Conservation (phyloP, 257 asterid species). For the Ocimum tenuiflorum region DNA sequence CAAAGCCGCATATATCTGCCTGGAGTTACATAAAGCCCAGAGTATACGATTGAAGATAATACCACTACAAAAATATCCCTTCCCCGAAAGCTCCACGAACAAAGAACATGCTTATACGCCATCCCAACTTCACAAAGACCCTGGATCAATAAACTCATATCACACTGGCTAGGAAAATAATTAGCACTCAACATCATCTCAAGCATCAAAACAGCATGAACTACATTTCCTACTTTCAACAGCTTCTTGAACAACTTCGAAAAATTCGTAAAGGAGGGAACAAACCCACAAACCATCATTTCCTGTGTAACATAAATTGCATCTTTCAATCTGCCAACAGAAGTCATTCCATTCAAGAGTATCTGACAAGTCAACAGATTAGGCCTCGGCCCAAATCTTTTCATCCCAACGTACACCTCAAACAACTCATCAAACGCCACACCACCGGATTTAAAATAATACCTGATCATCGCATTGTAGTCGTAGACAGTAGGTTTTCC, state of each 20-base stretch:
- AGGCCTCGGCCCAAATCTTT: slow-evolving; percentile 48
- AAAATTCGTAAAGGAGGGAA: slow-evolving; percentile 34
- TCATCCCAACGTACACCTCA: slow-evolving; percentile 41
- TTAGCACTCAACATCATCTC: slow-evolving; percentile 34
- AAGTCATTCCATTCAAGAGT: slow-evolving; percentile 41
- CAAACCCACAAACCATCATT: slow-evolving; percentile 39
- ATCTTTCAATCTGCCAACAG: slow-evolving; percentile 31
- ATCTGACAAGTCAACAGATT: slow-evolving; percentile 41
- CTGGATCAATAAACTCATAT: slow-evolving; percentile 32
- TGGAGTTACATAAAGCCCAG: slow-evolving; percentile 50
- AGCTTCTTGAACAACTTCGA: slow-evolving; percentile 42
- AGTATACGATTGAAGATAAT: slow-evolving; percentile 38
- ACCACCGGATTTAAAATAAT: slow-evolving; percentile 38
- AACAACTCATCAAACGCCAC: slow-evolving; percentile 30
- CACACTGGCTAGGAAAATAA: slow-evolving; percentile 28
- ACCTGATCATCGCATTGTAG: slow-evolving; percentile 43
- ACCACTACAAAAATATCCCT: slow-evolving; percentile 23
- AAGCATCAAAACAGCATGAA: slow-evolving; percentile 32
- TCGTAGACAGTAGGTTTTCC: slow-evolving; percentile 48
- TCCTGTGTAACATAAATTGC: slow-evolving; percentile 39
- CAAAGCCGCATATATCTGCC: slow-evolving; percentile 20
- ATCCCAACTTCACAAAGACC: slow-evolving; percentile 38
- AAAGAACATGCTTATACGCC: slow-evolving; percentile 34
- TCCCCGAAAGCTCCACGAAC: slow-evolving; percentile 23
- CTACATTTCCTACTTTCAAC: slow-evolving; percentile 26